These are phyloP conservation scores for Pecoramyces ruminantium DNA, from an alignment of 192 early-diverging fungal species.

Conservation along the genomic window DNA sequence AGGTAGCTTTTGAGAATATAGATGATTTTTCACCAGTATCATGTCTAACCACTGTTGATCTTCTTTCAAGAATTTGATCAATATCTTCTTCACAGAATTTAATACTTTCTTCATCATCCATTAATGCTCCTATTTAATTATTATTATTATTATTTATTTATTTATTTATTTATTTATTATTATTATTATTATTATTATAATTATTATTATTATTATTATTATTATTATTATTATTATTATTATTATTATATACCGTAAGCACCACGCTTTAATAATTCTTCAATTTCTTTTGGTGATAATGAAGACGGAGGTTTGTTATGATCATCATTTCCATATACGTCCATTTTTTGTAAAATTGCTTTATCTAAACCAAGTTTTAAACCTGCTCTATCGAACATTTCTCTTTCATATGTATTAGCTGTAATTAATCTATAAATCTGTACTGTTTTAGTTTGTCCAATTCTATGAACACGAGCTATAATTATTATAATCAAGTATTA, in stretches of 20 bases:
- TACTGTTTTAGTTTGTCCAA: conserved; percentile 75
- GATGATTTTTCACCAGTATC: conserved; percentile 46
- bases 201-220: too few relatives aligned
- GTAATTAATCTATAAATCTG: conserved; percentile 62
- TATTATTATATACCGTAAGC: not conserved
- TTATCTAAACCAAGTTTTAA: conserved; percentile 71
- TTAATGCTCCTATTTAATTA: conserved; percentile 49
- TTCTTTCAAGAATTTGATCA: conserved; percentile 61
- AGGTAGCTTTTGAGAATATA: conserved; percentile 76
- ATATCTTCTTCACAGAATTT: conserved; percentile 77
- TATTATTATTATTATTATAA: too few relatives aligned
- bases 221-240: too few relatives aligned
- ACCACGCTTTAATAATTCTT: conserved; percentile 44
- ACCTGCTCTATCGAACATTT: conserved; percentile 78
- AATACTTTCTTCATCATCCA: conserved; percentile 62
- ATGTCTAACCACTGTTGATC: conserved; percentile 62
- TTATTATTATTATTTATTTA: too few relatives aligned
- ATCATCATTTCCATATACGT: conserved; percentile 19
- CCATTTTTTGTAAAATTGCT: conserved; percentile 59
- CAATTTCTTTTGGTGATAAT: conserved; percentile 58
- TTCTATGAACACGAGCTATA: conserved; percentile 55
- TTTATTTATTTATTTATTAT: too few relatives aligned
- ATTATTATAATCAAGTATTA: not conserved
- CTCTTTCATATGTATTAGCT: conserved; percentile 68
- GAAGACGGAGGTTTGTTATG: conserved; percentile 27